Conservation (phyloP, 2,329 filamentous ascomycete species). For the Leptoxyphium fumago region DNA sequence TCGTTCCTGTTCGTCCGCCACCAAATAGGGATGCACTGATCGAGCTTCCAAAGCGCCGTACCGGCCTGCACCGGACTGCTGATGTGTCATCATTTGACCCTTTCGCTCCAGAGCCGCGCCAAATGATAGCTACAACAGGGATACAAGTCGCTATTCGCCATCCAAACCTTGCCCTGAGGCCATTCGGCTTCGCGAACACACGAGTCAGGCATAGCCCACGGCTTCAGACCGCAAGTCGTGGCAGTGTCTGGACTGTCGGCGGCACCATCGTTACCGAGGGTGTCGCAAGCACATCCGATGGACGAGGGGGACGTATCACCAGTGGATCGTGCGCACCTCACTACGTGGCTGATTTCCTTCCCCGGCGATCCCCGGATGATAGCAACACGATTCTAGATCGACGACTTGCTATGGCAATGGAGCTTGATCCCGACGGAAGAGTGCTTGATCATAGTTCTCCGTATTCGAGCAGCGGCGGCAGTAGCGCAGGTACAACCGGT, state of each 20-base stretch:
- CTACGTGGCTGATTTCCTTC: constrained; percentile 42
- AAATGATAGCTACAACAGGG: constrained; percentile 8
- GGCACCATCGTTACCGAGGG: constrained; percentile 34
- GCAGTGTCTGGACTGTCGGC: constrained; percentile 64
- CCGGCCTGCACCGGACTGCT: neutral
- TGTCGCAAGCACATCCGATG: constrained; percentile 36
- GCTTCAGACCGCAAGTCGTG: constrained; percentile 39
- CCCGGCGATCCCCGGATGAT: constrained; percentile 16
- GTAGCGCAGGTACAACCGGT: neutral
- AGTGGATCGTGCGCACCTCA: constrained; percentile 59
- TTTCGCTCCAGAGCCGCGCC: constrained; percentile 10
- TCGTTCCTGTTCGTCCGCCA: neutral
- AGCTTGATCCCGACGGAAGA: constrained; percentile 55
- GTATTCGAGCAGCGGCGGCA: neutral
- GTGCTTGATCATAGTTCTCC: constrained; percentile 40
- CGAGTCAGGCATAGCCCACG: constrained; percentile 1
- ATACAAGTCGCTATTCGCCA: constrained; percentile 11
- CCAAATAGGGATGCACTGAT: neutral
- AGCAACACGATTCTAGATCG: constrained; percentile 44
- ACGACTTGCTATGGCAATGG: constrained; percentile 64
- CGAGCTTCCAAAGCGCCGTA: neutral
- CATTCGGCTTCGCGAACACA: constrained; percentile 1
- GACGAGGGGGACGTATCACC: constrained; percentile 47
- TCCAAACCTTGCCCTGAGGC: constrained; percentile 1
- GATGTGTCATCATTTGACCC: constrained; percentile 8